Conservation (phyloP, 2,329 filamentous ascomycete genomes). For the Xenoacremonium recifei region DNA sequence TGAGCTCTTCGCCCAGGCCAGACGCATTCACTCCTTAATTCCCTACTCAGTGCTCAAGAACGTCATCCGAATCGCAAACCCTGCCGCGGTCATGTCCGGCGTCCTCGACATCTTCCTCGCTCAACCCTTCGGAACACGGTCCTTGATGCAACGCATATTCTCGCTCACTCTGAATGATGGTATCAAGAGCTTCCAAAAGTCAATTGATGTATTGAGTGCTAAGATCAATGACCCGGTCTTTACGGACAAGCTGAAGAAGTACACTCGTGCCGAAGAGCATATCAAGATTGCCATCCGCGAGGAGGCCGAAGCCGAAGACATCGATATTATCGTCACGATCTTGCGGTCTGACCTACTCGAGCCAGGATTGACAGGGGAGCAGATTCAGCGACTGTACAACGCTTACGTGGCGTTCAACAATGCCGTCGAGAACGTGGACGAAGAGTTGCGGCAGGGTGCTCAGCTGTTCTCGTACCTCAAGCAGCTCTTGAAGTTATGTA, state of each 20-base stretch:
- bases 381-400: slow-evolving; percentile 86
- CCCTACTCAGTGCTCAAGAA: slow-evolving; percentile 95
- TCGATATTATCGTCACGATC: slow-evolving; percentile 84
- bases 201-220: slow-evolving; percentile 72
- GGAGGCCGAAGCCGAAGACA: slow-evolving; percentile 70
- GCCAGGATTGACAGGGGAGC: slow-evolving; percentile 68
- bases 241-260: slow-evolving; percentile 77
- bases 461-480: slow-evolving; percentile 94
- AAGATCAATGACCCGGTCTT: slow-evolving; percentile 83
- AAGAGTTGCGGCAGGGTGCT: slow-evolving; percentile 84
- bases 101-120: slow-evolving; percentile 93
- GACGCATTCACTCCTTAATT: slow-evolving; percentile 90
- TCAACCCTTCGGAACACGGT: slow-evolving; percentile 88
- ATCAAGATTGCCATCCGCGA: slow-evolving; percentile 71
- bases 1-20: slow-evolving; percentile 90
- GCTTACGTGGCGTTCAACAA: slow-evolving; percentile 96
- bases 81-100: slow-evolving; percentile 94
- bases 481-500: slow-evolving; percentile 88
- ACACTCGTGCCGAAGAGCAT: slow-evolving; percentile 71
- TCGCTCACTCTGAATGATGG: slow-evolving; percentile 88
- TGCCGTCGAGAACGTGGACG: slow-evolving; percentile 86
- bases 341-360: slow-evolving; percentile 74
- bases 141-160: slow-evolving; percentile 91
- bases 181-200: slow-evolving; percentile 80
- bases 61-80: slow-evolving; percentile 93